Evolutionary conservation across 2,329 filamentous ascomycete species (phyloP).

Genomic region (Huntiella savannae): DNA sequence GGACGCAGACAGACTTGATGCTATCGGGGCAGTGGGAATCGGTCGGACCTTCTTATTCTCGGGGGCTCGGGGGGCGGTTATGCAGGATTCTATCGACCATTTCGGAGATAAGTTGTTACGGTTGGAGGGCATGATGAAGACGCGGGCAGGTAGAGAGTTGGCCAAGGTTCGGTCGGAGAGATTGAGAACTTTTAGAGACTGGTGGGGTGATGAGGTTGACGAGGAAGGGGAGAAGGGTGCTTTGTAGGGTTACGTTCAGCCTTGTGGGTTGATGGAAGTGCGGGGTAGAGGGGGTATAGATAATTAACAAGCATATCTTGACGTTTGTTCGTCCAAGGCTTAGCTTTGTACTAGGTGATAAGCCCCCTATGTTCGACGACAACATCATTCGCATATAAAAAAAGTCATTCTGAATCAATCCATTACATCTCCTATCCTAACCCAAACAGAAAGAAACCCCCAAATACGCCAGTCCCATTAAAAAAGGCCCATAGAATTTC

Average conservation of each 20-base stretch:
- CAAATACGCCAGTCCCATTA: too few relatives aligned
- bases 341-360: too few relatives aligned
- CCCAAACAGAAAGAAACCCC: too few relatives aligned
- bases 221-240: background rate
- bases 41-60: constrained; percentile 47
- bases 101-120: constrained; percentile 57
- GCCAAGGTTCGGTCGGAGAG: constrained; percentile 34
- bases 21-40: constrained; percentile 71
- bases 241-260: background rate
- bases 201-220: constrained; percentile 36
- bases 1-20: constrained; percentile 83
- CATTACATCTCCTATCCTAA: too few relatives aligned
- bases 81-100: constrained; percentile 52
- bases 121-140: constrained; percentile 48
- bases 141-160: constrained; percentile 31
- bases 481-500: too few relatives aligned
- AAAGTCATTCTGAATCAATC: too few relatives aligned
- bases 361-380: too few relatives aligned
- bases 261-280: too few relatives aligned
- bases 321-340: too few relatives aligned
- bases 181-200: constrained; percentile 32
- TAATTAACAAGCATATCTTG: too few relatives aligned
- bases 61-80: constrained; percentile 38
- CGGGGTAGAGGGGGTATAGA: too few relatives aligned
- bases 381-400: too few relatives aligned